phyloP scores from a whole-genome alignment of 2,329 filamentous ascomycete species.

The Thyridium curvatum region DNA sequence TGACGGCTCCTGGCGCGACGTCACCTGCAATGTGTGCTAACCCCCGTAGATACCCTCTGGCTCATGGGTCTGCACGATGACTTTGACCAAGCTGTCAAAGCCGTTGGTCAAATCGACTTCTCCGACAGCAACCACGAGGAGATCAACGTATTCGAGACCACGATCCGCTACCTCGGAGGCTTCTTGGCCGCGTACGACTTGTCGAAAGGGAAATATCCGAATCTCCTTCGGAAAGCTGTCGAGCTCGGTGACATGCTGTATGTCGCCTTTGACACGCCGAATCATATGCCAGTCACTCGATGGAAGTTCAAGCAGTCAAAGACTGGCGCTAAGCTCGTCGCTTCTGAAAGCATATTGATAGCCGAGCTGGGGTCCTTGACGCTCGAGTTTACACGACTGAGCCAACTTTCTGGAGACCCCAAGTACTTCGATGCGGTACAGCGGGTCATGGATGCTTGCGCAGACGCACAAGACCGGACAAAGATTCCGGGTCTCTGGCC shows the following conservation, averaged over 20 bases:
- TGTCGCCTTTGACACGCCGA: conserved; percentile 47
- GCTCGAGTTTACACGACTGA: conserved; percentile 68
- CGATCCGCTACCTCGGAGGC: conserved; percentile 48
- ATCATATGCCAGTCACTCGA: conserved; percentile 41
- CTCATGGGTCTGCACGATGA: conserved; percentile 54
- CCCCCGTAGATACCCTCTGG: conserved; percentile 46
- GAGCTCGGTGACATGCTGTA: conserved; percentile 50
- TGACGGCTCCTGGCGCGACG: conserved; percentile 38
- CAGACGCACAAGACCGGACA: conserved; percentile 58
- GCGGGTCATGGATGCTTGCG: conserved; percentile 63
- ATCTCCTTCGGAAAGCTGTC: conserved; percentile 41
- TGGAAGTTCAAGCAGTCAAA: conserved; percentile 30
- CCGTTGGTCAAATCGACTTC: conserved; percentile 50
- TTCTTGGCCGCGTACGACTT: conserved; percentile 47
- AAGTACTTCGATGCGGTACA: conserved; percentile 75
- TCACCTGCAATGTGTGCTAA: not conserved
- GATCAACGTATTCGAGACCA: conserved; percentile 59
- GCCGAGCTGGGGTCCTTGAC: conserved; percentile 58
- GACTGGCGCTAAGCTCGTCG: not conserved
- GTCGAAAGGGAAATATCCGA: conserved; percentile 28
- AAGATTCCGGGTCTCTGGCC: conserved; percentile 70
- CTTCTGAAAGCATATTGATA: conserved; percentile 22
- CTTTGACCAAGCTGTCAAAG: conserved; percentile 43
- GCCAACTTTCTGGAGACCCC: conserved; percentile 63
- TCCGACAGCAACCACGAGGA: conserved; percentile 33